Conservation (phyloP, 2,329 filamentous ascomycete genomes). For the Cladosporium halotolerans region DNA sequence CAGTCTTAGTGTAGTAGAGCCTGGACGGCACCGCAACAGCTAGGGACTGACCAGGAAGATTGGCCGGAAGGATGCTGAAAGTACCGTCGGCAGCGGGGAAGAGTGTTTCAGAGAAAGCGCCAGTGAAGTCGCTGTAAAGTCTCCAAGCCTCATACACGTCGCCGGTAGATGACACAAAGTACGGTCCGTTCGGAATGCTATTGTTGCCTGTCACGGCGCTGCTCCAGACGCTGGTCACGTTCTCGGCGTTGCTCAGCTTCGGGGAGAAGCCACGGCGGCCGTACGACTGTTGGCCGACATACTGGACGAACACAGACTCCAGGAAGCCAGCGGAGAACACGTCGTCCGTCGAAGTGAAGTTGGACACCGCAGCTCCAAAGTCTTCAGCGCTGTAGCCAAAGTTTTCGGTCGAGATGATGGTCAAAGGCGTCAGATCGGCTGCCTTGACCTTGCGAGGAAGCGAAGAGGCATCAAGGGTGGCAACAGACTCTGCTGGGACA, state of each 20-base stretch:
- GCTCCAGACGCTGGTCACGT: conserved; percentile 6
- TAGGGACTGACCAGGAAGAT: conserved; percentile 37
- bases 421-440: conserved; percentile 33
- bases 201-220: not conserved
- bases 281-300: conserved; percentile 12
- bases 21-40: conserved; percentile 53
- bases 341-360: conserved; percentile 33
- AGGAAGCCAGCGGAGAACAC: conserved; percentile 38
- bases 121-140: conserved; percentile 45
- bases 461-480: conserved; percentile 21
- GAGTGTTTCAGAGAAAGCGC: conserved; percentile 45
- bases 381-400: conserved; percentile 19
- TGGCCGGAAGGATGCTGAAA: conserved; percentile 41
- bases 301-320: conserved; percentile 26
- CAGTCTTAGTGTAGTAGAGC: conserved; percentile 50
- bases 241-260: not conserved
- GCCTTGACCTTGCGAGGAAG: conserved; percentile 13
- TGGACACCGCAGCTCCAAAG: conserved; percentile 22
- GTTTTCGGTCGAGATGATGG: conserved; percentile 30
- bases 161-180: conserved; percentile 44
- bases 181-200: conserved; percentile 41
- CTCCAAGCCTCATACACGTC: conserved; percentile 44
- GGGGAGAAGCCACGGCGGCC: conserved; percentile 4
- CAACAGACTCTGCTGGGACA: conserved; percentile 33
- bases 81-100: conserved; percentile 34